Conservation (phyloP, 1,284 basidiomycete genomes). For the Nidula niveotomentosa region DNA sequence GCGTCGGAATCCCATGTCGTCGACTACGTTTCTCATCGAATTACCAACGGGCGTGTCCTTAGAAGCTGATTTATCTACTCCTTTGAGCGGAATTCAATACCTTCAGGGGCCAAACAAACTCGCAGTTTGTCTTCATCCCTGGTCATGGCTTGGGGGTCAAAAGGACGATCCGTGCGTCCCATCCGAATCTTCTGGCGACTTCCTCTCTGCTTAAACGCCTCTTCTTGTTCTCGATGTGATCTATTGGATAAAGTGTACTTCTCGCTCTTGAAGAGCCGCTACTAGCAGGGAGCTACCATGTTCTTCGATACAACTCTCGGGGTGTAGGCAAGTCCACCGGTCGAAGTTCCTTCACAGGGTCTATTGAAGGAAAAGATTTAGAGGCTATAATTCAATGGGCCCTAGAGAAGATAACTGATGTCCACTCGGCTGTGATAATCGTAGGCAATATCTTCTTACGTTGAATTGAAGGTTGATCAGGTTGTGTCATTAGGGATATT, state of each 20-base stretch:
- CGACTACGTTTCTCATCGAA: too few species aligned
- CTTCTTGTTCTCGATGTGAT: too few species aligned
- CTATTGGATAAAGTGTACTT: conserved; percentile 30
- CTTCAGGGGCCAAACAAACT: conserved; percentile 28
- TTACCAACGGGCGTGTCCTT: too few species aligned
- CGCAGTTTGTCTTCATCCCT: conserved; percentile 73
- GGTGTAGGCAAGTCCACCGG: conserved; percentile 74
- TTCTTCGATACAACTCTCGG: conserved; percentile 73
- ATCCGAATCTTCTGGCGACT: conserved; percentile 1
- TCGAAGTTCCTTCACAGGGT: conserved; percentile 68
- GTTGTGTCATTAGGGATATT: conserved; percentile 62
- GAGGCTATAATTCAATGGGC: conserved; percentile 60
- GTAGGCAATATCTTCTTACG: conserved; percentile 32
- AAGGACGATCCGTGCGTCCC: conserved; percentile 71
- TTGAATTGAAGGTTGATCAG: conserved; percentile 7
- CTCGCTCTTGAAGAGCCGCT: conserved; percentile 33
- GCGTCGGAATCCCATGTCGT: too few species aligned
- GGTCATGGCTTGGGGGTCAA: conserved; percentile 75
- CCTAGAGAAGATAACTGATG: conserved; percentile 37
- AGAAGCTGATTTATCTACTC: too few species aligned
- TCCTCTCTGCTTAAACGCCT: not conserved
- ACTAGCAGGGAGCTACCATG: conserved; percentile 45
- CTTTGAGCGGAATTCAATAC: conserved; percentile 7
- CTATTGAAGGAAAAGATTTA: conserved; percentile 66
- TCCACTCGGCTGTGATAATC: conserved; percentile 49